Evolutionary conservation across 805 yeast genomes (phyloP), one percentile per base, ranked within the genome.

Genomic region (Metschnikowia arizonensis): DNA sequence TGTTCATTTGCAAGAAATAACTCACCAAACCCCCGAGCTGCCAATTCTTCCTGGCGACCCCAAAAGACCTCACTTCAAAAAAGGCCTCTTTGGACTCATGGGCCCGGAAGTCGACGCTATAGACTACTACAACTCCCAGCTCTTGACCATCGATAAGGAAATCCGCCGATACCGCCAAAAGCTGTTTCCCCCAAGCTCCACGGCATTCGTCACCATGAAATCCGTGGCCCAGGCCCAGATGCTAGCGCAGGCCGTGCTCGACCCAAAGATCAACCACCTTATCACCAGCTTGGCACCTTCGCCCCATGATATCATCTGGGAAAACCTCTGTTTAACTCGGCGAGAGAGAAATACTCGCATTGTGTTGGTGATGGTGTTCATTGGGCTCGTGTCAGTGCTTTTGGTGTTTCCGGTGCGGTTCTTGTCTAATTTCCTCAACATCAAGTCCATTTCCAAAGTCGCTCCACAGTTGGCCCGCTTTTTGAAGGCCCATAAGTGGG

Each of bases 231-330:
- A 89, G 53, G 97, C 98, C 2, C 99, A 91, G 62, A 84, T 89
- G 87, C 83, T 93, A 24, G 97, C 97, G 0, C 99, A 93, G 62
- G 93, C 97, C 0, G 90, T 91, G 0, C 63, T 93, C 47, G 97
- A 90, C 60, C 97, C 97, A 0, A 77, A 86, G 46, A 88, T 93
- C 6, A 83, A 86, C 59, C 86, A 82, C 47, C 69, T 93, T 43
- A 86, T 90, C 29, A 85, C 96, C 3, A 72, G 78, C 33, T 68
- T 89, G 46, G 98, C 98, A 0, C 98, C 98, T 0, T 95, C 98
- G 1, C 98, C 98, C 3, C 91, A 85, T 57, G 99, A 91, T 61
- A 85, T 91, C 19, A 82, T 88, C 33, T 91, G 99, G 99, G 85
- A 82, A 46, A 88, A 90, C 58, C 78, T 88, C 29, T 90, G 95